Evolutionary conservation across 164 flowering plant genomes (phyloP).

Genomic region (Saururus chinensis): DNA sequence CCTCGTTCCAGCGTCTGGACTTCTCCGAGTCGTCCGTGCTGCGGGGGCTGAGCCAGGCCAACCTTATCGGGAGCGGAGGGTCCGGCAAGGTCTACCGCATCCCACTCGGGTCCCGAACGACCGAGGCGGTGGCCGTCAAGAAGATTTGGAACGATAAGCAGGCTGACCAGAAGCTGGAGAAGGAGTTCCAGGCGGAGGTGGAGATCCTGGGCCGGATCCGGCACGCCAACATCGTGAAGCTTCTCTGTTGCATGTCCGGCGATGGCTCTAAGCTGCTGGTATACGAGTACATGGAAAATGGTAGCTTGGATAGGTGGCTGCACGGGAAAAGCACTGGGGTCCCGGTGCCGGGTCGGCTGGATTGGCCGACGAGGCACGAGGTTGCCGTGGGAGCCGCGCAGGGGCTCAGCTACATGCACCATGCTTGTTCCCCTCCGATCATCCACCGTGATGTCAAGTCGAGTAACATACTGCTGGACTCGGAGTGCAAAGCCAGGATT

Average conservation of each 20-base stretch:
- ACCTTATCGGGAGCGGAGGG: conserved; percentile 73
- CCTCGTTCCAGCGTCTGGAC: conserved; percentile 57
- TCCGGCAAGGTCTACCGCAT: conserved; percentile 72
- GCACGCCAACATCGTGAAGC: conserved; percentile 69
- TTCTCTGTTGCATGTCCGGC: conserved; percentile 68
- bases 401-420: conserved; percentile 86
- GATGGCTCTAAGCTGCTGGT: conserved; percentile 68
- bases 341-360: conserved; percentile 17
- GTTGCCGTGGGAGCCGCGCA: conserved; percentile 84
- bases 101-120: conserved; percentile 10
- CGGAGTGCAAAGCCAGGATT: conserved; percentile 52
- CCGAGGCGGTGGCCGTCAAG: conserved; percentile 65
- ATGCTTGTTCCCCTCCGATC: conserved; percentile 62
- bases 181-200: conserved; percentile 62
- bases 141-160: conserved; percentile 43
- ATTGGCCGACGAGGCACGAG: conserved; percentile 63
- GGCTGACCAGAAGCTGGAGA: conserved; percentile 34
- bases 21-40: conserved; percentile 46
- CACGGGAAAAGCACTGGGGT: conserved; percentile 32
- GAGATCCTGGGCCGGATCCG: conserved; percentile 55
- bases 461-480: conserved; percentile 74
- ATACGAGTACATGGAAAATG: conserved; percentile 79
- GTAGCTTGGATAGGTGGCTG: conserved; percentile 68
- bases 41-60: conserved; percentile 41
- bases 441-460: conserved; percentile 84